A percentile compares a stretch with the other conserved stretches of the same genome.
Evolutionary conservation across 2,329 filamentous ascomycete species (phyloP).

Genomic region (Claviceps digitariae): DNA sequence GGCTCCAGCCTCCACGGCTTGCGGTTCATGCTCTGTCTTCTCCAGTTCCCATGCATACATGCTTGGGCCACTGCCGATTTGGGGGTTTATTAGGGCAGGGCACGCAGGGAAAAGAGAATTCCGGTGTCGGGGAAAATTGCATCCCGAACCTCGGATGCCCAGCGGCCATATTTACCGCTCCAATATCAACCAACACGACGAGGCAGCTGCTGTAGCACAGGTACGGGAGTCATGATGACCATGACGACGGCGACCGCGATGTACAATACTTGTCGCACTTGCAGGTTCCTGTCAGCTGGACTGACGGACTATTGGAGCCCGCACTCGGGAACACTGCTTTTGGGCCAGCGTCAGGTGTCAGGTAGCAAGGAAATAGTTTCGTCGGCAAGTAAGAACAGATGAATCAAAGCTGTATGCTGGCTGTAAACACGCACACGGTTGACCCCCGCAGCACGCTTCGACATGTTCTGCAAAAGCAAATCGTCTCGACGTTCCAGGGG

Average conservation of each 20-base stretch:
- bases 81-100: not conserved
- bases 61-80: not conserved
- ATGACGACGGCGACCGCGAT: not conserved
- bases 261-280: too few relatives aligned
- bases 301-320: too few relatives aligned
- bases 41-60: too few relatives aligned
- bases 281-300: too few relatives aligned
- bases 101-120: not conserved
- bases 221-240: not conserved
- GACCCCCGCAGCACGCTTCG: not conserved
- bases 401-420: not conserved
- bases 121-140: not conserved
- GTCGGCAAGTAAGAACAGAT: not conserved
- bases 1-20: not conserved
- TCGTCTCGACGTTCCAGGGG: not conserved
- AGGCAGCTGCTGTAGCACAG: not conserved
- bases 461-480: not conserved
- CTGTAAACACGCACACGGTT: not conserved
- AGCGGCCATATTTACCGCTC: not conserved
- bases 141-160: not conserved
- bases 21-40: not conserved
- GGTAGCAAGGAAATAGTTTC: not conserved
- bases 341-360: not conserved
- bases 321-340: too few relatives aligned
- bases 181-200: not conserved